A percentile compares a stretch with the other conserved stretches of the same genome.
phyloP scores from a whole-genome alignment of 73 alveolate species.

The Tetrahymena elliotti region DNA sequence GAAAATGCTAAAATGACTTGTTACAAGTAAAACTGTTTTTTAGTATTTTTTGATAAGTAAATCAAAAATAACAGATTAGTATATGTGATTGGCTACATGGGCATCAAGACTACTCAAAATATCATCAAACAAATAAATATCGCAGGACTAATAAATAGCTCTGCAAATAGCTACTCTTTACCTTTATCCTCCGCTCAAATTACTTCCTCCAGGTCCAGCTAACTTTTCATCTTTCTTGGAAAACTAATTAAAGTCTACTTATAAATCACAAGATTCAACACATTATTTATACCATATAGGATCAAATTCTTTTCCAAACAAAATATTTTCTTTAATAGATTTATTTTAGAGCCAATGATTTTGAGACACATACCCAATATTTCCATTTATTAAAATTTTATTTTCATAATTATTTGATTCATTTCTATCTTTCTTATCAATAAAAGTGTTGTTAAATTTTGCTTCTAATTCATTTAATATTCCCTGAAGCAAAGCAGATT shows the following conservation, averaged over 20 bases:
- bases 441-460: neutral
- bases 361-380: conserved; percentile 60
- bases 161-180: conserved; percentile 73
- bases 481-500: conserved; percentile 24
- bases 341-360: conserved; percentile 79
- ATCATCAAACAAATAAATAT: conserved; percentile 77
- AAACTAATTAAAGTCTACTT: conserved; percentile 56
- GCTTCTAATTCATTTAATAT: conserved; percentile 30
- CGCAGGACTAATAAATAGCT: conserved; percentile 63
- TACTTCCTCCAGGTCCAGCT: conserved; percentile 74
- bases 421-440: too few species aligned
- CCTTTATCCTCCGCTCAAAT: conserved; percentile 83
- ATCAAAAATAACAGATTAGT: conserved; percentile 50
- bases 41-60: conserved; percentile 50
- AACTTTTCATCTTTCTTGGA: conserved; percentile 60
- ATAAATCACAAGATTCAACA: conserved; percentile 61
- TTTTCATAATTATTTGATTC: neutral
- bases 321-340: conserved; percentile 76
- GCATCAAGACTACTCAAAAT: conserved; percentile 70
- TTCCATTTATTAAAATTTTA: conserved; percentile 49
- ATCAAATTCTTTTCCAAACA: conserved; percentile 63
- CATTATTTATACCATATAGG: conserved; percentile 56
- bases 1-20: conserved; percentile 41
- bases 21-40: conserved; percentile 48
- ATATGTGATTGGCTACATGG: conserved; percentile 61